Base-by-base conservation (phyloP, 805 yeast species). In the Metahyphopichia silvanorum region DNA sequence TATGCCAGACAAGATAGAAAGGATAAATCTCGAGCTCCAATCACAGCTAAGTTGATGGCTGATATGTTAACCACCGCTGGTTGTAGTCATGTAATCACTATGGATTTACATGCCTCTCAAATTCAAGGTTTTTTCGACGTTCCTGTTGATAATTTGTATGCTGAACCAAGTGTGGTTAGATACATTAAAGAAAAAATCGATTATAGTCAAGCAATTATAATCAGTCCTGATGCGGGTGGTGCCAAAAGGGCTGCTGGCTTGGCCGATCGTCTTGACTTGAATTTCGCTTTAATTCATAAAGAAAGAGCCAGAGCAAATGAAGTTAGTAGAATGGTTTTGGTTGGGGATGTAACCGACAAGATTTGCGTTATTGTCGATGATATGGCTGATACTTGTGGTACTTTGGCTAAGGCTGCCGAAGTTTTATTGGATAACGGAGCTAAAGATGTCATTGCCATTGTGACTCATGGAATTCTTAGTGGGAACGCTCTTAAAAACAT, bases 381-480 rank as follows among this genome's bases (percentile, higher is more conserved):
- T 57, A 93, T 91, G 94, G 98, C 98, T 23, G 98, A 91, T 55
- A 91, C 98, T 4, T 91, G 98, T 63, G 98, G 98, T 25, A 91
- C 98, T 2, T 68, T 91, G 44, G 93, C 86, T 42, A 91, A 91
- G 60, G 98, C 98, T 1, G 91, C 96, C 8, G 95, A 91, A 41
- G 79, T 89, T 5, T 66, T 91, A 39, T 63, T 88, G 43, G 80
- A 76, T 15, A 79, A 86, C 44, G 86, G 88, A 19, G 98, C 98
- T 3, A 70, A 76, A 38, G 74, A 77, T 41, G 98, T 93, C 16
- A 76, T 91, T 42, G 96, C 98, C 9, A 82, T 93, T 31, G 96
- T 91, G 8, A 91, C 98, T 1, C 98, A 91, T 55, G 98, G 98
- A 34, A 86, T 91, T 24, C 80, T 91, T 51, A 81, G 93, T 17